Percentiles rank a stretch among this genome's conserved stretches.
Conservation (phyloP, 2,329 filamentous ascomycete genomes). For the Colletotrichum navitas region DNA sequence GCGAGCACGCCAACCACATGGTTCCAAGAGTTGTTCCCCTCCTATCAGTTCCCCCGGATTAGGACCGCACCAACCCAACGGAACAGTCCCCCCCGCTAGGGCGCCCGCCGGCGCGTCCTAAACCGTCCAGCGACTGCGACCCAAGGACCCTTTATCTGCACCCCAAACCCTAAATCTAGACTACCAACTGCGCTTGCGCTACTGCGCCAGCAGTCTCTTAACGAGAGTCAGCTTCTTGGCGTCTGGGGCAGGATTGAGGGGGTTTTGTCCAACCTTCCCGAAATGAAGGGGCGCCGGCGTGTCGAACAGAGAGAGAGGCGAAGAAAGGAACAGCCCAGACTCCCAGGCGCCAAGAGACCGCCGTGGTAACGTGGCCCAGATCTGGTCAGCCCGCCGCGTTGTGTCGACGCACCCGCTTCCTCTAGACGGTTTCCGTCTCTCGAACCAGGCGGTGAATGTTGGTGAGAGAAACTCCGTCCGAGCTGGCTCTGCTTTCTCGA, state of each 20-base stretch:
- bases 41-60: constrained; percentile 36
- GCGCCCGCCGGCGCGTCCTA: constrained; percentile 36
- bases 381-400: constrained; percentile 1
- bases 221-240: constrained; percentile 37
- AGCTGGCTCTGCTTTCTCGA: constrained; percentile 32
- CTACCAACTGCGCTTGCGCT: constrained; percentile 21
- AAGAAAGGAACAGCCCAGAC: constrained; percentile 22
- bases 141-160: constrained; percentile 39
- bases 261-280: constrained; percentile 27
- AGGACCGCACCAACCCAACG: constrained; percentile 33
- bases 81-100: constrained; percentile 28
- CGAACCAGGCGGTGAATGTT: constrained; percentile 28
- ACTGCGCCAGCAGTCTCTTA: constrained; percentile 28
- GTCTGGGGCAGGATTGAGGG: constrained; percentile 30
- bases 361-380: constrained; percentile 24
- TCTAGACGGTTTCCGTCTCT: constrained; percentile 35
- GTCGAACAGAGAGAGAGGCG: not conserved
- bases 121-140: constrained; percentile 37
- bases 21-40: constrained; percentile 20
- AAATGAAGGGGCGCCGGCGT: constrained; percentile 19
- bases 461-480: constrained; percentile 26
- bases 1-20: constrained; percentile 27
- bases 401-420: constrained; percentile 16
- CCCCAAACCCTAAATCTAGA: constrained; percentile 36
- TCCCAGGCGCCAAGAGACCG: constrained; percentile 26